A percentile compares a stretch with the other conserved stretches of the same genome.
phyloP scores from a whole-genome alignment of 768 basidiomycete species.

The Suillus cothurnatus region DNA sequence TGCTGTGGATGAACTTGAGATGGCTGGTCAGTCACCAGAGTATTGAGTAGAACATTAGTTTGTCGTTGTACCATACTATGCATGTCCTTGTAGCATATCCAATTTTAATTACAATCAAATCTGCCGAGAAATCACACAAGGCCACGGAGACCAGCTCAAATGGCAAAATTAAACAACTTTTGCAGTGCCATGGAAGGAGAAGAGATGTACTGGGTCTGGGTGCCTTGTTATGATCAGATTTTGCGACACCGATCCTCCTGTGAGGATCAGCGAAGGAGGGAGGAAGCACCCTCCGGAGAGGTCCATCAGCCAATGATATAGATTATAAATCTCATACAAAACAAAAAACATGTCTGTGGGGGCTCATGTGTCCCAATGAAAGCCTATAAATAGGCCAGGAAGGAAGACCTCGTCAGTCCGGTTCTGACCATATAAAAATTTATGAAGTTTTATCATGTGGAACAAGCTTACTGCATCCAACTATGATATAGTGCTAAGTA shows the following conservation, averaged over 20 bases:
- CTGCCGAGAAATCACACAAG: neutral
- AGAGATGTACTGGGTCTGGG: neutral
- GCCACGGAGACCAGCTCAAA: neutral
- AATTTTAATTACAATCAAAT: neutral
- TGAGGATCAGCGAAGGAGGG: neutral
- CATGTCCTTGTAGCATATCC: neutral
- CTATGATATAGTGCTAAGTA: neutral
- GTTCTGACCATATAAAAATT: neutral
- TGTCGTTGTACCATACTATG: neutral
- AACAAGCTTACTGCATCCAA: neutral
- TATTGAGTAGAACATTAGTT: too few relatives aligned
- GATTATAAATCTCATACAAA: neutral
- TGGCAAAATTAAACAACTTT: neutral
- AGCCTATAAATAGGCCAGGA: neutral
- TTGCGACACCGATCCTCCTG: neutral
- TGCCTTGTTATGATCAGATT: neutral
- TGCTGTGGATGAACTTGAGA: too few relatives aligned
- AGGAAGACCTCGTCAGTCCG: neutral
- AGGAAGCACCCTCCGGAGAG: neutral
- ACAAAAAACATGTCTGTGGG: neutral
- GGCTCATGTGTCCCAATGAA: neutral
- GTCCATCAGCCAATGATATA: neutral
- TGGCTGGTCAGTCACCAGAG: too few relatives aligned
- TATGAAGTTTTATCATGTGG: neutral
- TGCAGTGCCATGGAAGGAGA: neutral